A percentile compares a stretch with the other conserved stretches of the same genome.
These are phyloP conservation scores for Cryphonectria naterciae DNA, from an alignment of 2,329 filamentous ascomycete genomes.

Conservation along the genomic window DNA sequence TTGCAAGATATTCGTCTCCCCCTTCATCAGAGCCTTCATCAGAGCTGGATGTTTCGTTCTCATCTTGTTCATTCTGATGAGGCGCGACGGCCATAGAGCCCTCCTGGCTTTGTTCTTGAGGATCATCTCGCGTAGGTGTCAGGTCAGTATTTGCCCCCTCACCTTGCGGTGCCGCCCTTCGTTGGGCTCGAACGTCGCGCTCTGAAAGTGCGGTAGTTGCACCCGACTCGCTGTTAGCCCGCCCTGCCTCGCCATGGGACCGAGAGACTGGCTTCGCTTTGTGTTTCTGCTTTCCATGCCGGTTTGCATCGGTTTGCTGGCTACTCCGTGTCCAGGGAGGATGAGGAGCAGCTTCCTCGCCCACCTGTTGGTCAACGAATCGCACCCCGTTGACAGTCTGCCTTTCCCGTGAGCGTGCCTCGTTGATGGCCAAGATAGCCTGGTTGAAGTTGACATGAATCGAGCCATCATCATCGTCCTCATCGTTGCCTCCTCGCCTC, in stretches of 20 bases:
- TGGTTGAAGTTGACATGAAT: constrained; percentile 10
- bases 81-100: neutral
- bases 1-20: neutral
- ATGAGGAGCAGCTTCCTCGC: neutral
- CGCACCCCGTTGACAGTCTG: constrained; percentile 17
- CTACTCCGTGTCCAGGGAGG: neutral
- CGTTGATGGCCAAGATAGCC: constrained; percentile 18
- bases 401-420: constrained; percentile 9
- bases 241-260: neutral
- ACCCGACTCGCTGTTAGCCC: neutral
- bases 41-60: neutral
- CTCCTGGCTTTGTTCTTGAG: neutral
- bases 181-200: neutral
- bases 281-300: neutral
- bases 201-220: neutral
- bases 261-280: neutral
- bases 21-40: constrained; percentile 11
- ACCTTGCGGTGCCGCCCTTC: neutral
- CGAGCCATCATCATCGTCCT: constrained; percentile 17
- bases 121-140: neutral
- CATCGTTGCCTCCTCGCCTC: neutral
- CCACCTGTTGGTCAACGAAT: neutral
- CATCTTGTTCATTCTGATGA: neutral
- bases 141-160: neutral
- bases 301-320: neutral